phyloP scores from a whole-genome alignment of 768 basidiomycete genomes.

The Tulasnella calospora region DNA sequence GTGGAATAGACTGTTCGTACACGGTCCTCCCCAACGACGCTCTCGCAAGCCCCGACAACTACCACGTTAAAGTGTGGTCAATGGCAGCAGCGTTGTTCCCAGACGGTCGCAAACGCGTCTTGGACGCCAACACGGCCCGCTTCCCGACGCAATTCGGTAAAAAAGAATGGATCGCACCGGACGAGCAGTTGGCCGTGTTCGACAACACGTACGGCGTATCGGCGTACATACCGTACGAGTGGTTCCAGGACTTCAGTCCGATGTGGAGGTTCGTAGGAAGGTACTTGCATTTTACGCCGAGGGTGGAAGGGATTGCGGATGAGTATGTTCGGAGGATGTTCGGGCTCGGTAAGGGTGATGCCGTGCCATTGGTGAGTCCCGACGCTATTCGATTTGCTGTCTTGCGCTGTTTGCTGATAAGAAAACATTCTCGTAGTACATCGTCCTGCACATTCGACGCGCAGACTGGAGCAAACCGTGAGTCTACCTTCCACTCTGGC shows the following conservation, averaged over 20 bases:
- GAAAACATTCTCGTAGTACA: not conserved
- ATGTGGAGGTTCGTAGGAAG: slow-evolving; percentile 3
- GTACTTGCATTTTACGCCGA: not conserved
- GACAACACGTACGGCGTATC: slow-evolving; percentile 18
- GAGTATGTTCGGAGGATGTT: slow-evolving; percentile 18
- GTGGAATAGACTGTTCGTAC: not conserved
- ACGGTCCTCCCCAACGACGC: slow-evolving; percentile 14
- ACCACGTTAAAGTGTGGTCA: slow-evolving; percentile 1
- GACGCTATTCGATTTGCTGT: not conserved
- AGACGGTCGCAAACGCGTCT: not conserved
- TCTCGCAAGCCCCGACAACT: slow-evolving; percentile 29
- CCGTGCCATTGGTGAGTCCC: slow-evolving; percentile 1
- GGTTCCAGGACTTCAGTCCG: slow-evolving; percentile 19
- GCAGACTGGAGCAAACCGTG: not conserved
- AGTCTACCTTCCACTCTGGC: not conserved
- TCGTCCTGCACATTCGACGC: slow-evolving; percentile 2
- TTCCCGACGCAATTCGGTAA: slow-evolving; percentile 7
- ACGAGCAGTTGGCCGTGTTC: slow-evolving; percentile 19
- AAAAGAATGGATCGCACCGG: not conserved
- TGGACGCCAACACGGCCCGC: not conserved
- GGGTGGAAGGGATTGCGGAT: slow-evolving; percentile 10
- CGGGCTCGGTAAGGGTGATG: not conserved
- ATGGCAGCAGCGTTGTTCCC: slow-evolving; percentile 8
- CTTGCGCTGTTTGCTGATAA: not conserved
- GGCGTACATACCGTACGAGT: not conserved